These are phyloP conservation scores for Farysia itapuensis DNA, from an alignment of 1,284 basidiomycete species.

Conservation along the genomic window DNA sequence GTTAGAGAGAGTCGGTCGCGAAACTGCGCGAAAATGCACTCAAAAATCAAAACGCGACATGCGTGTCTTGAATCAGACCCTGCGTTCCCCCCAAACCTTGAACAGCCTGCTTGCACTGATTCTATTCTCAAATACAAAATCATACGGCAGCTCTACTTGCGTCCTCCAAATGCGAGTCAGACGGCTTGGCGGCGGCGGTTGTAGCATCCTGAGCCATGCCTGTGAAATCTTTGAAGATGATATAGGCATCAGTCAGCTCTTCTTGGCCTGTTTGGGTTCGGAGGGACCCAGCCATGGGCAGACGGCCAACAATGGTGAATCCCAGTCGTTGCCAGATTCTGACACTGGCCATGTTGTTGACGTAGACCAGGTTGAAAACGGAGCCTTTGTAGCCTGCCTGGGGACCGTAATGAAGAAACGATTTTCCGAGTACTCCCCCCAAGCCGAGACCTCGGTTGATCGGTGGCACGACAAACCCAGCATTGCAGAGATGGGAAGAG, in stretches of 20 bases:
- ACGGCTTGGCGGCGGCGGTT: background rate
- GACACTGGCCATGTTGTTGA: constrained; percentile 74
- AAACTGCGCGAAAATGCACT: no score
- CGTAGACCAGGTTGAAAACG: constrained; percentile 92
- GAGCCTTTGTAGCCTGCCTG: constrained; percentile 73
- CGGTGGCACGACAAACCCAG: constrained; percentile 80
- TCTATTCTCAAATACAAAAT: no score
- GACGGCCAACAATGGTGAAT: constrained; percentile 78
- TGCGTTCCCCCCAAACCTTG: no score
- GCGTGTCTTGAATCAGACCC: no score
- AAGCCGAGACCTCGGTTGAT: constrained; percentile 71
- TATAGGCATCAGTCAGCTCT: constrained; percentile 83
- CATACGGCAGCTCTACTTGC: no score
- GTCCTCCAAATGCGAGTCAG: no score
- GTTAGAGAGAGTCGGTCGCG: no score
- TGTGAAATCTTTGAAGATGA: constrained; percentile 78
- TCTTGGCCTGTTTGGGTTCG: constrained; percentile 65
- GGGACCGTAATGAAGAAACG: constrained; percentile 75
- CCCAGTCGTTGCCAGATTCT: constrained; percentile 82
- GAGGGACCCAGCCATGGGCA: constrained; percentile 81
- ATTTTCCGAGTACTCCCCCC: constrained; percentile 74
- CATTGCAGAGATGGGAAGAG: constrained; percentile 88
- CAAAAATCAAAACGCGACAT: no score
- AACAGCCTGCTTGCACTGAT: no score
- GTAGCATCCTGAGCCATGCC: constrained; percentile 7